phyloP scores from a whole-genome alignment of 1,284 basidiomycete genomes.

The Ceratobasidium sp. region DNA sequence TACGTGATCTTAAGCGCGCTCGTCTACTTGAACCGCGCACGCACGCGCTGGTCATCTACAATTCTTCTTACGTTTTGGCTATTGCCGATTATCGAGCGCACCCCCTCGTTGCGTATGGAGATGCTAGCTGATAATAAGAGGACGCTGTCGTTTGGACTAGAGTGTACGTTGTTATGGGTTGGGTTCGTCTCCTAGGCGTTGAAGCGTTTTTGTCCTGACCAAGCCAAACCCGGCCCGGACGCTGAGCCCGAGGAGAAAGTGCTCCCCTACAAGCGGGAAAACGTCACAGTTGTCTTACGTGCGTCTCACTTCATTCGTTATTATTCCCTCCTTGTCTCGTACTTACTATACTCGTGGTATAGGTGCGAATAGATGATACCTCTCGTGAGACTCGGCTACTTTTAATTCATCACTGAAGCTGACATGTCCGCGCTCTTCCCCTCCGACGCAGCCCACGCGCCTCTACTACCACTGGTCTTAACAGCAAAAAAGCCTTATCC shows the following conservation, averaged over 20 bases:
- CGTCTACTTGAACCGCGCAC: constrained; percentile 75
- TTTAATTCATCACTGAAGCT: constrained; percentile 76
- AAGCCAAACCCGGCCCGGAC: constrained; percentile 51
- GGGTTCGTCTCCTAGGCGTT: constrained; percentile 73
- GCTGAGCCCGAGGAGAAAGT: constrained; percentile 61
- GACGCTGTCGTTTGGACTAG: constrained; percentile 62
- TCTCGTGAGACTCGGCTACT: constrained; percentile 68
- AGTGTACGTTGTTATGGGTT: constrained; percentile 64
- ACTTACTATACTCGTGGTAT: constrained; percentile 65
- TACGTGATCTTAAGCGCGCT: constrained; percentile 70
- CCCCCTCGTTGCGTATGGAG: constrained; percentile 75
- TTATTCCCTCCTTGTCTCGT: constrained; percentile 32
- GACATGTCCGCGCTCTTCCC: constrained; percentile 79
- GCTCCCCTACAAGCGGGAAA: constrained; percentile 83
- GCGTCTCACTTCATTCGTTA: constrained; percentile 45
- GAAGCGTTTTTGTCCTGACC: constrained; percentile 81
- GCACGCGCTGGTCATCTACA: constrained; percentile 82
- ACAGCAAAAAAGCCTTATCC: constrained; percentile 64
- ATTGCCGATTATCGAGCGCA: constrained; percentile 67
- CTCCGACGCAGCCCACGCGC: constrained; percentile 77
- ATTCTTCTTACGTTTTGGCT: constrained; percentile 89
- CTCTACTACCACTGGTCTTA: constrained; percentile 66
- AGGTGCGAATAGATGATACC: constrained; percentile 83
- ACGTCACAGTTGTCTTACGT: constrained; percentile 69
- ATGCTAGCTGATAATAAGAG: constrained; percentile 54